Conservation (phyloP, 257 asterid species). For the Solanum gracilifrons region DNA sequence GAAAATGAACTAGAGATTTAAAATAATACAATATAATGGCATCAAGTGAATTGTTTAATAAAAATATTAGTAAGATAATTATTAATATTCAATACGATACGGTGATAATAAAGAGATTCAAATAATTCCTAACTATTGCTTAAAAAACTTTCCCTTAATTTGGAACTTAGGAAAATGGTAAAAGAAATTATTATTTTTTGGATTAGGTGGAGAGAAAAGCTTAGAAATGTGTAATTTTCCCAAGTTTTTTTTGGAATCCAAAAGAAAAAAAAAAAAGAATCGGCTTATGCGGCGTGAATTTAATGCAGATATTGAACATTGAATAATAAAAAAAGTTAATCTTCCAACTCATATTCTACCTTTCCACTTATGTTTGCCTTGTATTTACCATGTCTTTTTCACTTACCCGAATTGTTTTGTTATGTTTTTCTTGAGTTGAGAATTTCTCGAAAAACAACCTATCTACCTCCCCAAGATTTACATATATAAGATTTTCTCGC, state of each 20-base stretch:
- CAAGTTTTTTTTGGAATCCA: background rate
- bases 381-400: background rate
- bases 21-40: background rate
- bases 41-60: background rate
- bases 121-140: background rate
- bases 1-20: too few species aligned
- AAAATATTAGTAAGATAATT: background rate
- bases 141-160: background rate
- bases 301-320: too few species aligned
- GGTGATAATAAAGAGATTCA: background rate
- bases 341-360: background rate
- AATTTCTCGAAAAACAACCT: too few species aligned
- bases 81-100: background rate
- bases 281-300: fast-evolving
- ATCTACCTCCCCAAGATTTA: too few species aligned
- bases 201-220: background rate
- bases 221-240: too few species aligned
- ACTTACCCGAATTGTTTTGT: background rate
- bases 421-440: too few species aligned
- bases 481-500: fast-evolving
- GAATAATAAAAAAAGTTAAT: background rate
- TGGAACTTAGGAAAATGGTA: background rate
- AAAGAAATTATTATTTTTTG: background rate
- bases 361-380: background rate
- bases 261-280: background rate